Evolutionary conservation across 768 basidiomycete genomes (phyloP).

Genomic region (Arthromyces matolae): DNA sequence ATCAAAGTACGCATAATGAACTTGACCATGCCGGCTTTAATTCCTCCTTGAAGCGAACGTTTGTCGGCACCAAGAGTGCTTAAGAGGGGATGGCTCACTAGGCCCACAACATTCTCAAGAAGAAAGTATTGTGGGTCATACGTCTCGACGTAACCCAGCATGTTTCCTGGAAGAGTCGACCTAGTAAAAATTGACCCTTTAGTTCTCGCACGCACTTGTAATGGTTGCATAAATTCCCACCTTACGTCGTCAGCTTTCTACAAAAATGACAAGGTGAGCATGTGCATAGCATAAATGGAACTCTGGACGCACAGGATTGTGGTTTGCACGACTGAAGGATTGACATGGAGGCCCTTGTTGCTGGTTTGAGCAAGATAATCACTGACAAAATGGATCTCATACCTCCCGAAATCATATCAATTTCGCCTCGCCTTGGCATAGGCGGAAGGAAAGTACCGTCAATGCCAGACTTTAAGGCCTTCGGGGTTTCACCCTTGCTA

Average conservation of each 20-base stretch:
- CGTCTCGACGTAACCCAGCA: constrained; percentile 67
- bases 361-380: background rate
- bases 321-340: constrained; percentile 64
- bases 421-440: constrained; percentile 56
- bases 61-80: constrained; percentile 27
- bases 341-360: constrained; percentile 76
- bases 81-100: constrained; percentile 49
- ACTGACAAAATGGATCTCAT: constrained; percentile 15
- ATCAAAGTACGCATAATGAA: constrained; percentile 58
- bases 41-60: constrained; percentile 30
- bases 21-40: constrained; percentile 61
- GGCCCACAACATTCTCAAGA: constrained; percentile 69
- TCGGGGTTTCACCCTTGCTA: constrained; percentile 36
- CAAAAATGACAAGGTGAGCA: constrained; percentile 1
- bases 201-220: too few species aligned
- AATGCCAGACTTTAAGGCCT: constrained; percentile 36
- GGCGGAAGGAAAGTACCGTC: constrained; percentile 34
- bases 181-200: constrained; percentile 25
- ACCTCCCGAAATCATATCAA: constrained; percentile 78
- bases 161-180: constrained; percentile 61
- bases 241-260: constrained; percentile 61
- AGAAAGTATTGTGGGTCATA: constrained; percentile 62
- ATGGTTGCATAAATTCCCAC: constrained; percentile 29
- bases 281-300: background rate
- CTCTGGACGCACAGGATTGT: constrained; percentile 43